Evolutionary conservation across 2,329 filamentous ascomycete genomes (phyloP).

Genomic region (Xylariaceae sp.): DNA sequence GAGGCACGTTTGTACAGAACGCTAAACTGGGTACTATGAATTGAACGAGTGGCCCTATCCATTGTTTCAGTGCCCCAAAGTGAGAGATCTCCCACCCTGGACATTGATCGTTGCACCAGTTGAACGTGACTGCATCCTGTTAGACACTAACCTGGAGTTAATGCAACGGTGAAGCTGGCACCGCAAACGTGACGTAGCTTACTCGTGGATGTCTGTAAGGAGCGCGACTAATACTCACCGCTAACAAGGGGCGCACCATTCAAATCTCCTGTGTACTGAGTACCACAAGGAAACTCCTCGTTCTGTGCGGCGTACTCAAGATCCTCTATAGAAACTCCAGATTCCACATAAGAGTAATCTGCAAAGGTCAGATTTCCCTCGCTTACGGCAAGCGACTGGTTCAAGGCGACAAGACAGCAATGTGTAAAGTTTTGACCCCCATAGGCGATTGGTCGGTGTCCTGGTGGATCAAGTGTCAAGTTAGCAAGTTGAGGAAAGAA

Average conservation of each 20-base stretch:
- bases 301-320: slow-evolving; percentile 15
- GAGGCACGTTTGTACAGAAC: slow-evolving; percentile 34
- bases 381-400: slow-evolving; percentile 20
- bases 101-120: slow-evolving; percentile 28
- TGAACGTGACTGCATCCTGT: slow-evolving; percentile 22
- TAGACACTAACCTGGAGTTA: too few species aligned
- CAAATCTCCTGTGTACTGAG: slow-evolving; percentile 20
- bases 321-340: slow-evolving; percentile 16
- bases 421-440: slow-evolving; percentile 30
- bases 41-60: slow-evolving; percentile 32
- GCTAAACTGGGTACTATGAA: slow-evolving; percentile 35
- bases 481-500: slow-evolving; percentile 25
- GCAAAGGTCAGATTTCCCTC: slow-evolving; percentile 25
- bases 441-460: slow-evolving; percentile 10
- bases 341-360: slow-evolving; percentile 20
- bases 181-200: not conserved
- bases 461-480: slow-evolving; percentile 15
- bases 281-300: slow-evolving; percentile 28
- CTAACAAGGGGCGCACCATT: slow-evolving; percentile 21
- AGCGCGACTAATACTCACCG: slow-evolving; percentile 7
- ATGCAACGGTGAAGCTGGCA: not conserved
- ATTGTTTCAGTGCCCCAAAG: slow-evolving; percentile 25
- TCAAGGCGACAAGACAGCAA: slow-evolving; percentile 28
- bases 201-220: too few species aligned
- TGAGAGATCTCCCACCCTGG: slow-evolving; percentile 31